Percentiles rank a stretch among this genome's conserved stretches.
Evolutionary conservation across 192 early-diverging fungal genomes (phyloP).

Genomic region (Ambispora gerdemannii): DNA sequence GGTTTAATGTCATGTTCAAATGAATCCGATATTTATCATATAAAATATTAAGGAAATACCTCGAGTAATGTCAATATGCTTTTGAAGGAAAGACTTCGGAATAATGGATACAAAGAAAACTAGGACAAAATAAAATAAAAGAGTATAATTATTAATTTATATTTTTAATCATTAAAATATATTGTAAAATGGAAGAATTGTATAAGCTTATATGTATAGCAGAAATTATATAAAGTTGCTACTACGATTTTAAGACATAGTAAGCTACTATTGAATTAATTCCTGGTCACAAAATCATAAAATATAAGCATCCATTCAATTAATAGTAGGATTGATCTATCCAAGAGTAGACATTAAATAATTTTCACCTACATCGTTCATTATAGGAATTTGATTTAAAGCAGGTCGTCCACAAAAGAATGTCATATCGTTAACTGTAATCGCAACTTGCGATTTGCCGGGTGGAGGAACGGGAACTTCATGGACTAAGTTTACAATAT

Average conservation of each 20-base stretch:
- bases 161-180: not conserved
- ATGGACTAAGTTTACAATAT: slow-evolving; percentile 64
- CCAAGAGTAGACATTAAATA: no score
- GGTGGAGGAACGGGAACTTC: slow-evolving; percentile 78
- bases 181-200: slow-evolving; percentile 18
- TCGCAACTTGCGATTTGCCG: slow-evolving; percentile 70
- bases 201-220: no score
- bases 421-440: slow-evolving; percentile 58
- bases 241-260: no score
- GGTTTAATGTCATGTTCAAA: not conserved
- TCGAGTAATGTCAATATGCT: slow-evolving; percentile 69
- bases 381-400: slow-evolving; percentile 65
- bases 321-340: no score
- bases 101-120: slow-evolving; percentile 76
- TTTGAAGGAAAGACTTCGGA: slow-evolving; percentile 60
- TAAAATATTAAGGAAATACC: slow-evolving; percentile 37
- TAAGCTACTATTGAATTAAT: no score
- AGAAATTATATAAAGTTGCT: no score
- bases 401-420: slow-evolving; percentile 72
- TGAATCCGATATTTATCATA: not conserved
- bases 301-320: no score
- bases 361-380: slow-evolving; percentile 82
- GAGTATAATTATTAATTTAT: no score
- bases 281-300: no score
- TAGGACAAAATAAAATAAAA: slow-evolving; percentile 33